Evolutionary conservation across 257 asterid genomes (phyloP).

Genomic region (Salvia hispanica): DNA sequence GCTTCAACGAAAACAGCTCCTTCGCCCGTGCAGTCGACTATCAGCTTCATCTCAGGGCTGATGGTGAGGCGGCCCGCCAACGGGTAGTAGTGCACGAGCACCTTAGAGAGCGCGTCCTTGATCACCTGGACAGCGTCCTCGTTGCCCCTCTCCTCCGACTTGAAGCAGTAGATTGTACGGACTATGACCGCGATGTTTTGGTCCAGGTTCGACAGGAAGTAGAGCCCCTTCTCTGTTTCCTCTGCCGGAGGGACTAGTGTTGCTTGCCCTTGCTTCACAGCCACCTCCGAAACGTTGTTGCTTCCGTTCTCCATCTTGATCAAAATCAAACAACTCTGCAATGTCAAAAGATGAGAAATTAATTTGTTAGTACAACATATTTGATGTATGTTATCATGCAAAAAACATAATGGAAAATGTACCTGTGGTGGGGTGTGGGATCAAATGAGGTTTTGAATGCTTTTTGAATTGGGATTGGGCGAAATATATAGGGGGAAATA

Average conservation of each 20-base stretch:
- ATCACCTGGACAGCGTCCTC: slow-evolving; percentile 53
- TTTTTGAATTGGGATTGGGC: slow-evolving; percentile 21
- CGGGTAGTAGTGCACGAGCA: slow-evolving; percentile 72
- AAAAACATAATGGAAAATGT: neutral
- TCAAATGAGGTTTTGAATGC: slow-evolving; percentile 19
- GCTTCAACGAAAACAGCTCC: slow-evolving; percentile 93
- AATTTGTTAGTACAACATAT: too few species aligned
- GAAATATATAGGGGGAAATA: slow-evolving; percentile 40
- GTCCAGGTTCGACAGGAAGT: slow-evolving; percentile 77
- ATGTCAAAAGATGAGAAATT: neutral
- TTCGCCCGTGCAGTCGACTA: slow-evolving; percentile 73
- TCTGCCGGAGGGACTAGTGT: slow-evolving; percentile 62
- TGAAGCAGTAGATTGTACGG: slow-evolving; percentile 77
- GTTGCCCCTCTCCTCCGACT: slow-evolving; percentile 58
- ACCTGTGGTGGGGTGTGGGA: slow-evolving; percentile 5
- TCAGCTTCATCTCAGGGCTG: slow-evolving; percentile 71
- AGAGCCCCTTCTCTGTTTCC: slow-evolving; percentile 55
- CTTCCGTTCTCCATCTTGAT: slow-evolving; percentile 53
- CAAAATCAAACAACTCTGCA: slow-evolving; percentile 24
- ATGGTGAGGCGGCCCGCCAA: slow-evolving; percentile 70
- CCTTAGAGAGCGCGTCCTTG: slow-evolving; percentile 67
- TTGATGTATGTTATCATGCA: neutral
- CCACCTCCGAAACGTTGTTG: slow-evolving; percentile 37
- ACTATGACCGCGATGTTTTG: slow-evolving; percentile 85
- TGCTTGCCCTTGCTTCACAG: slow-evolving; percentile 58